phyloP scores from a whole-genome alignment of 805 yeast species.

The Yarrowia divulgata region DNA sequence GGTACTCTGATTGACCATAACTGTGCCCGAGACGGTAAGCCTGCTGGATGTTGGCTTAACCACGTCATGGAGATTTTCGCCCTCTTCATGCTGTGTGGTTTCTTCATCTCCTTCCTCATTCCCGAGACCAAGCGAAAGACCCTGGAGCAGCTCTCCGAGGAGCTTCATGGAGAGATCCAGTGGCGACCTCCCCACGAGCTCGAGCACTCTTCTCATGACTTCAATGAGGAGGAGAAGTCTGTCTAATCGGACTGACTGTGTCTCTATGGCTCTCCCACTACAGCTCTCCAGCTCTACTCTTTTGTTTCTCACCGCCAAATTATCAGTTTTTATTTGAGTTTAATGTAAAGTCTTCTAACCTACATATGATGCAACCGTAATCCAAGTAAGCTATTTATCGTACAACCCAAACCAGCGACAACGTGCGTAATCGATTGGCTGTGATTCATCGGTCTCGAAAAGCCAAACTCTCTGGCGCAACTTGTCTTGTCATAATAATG shows the following conservation, averaged over 20 bases:
- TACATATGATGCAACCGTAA: conserved; percentile 10
- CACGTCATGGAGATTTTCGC: conserved; percentile 96
- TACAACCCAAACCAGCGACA: background rate
- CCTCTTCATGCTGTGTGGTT: conserved; percentile 85
- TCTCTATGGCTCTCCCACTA: too few relatives aligned
- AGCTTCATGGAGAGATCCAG: conserved; percentile 73
- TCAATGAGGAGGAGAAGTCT: conserved; percentile 29
- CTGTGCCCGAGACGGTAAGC: conserved; percentile 63
- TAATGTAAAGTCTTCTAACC: conserved; percentile 33
- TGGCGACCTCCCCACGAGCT: conserved; percentile 20
- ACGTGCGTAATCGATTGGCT: conserved; percentile 34
- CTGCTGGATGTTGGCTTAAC: conserved; percentile 76
- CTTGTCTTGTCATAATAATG: background rate
- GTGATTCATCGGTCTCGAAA: background rate
- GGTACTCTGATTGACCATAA: conserved; percentile 80
- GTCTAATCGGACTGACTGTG: background rate
- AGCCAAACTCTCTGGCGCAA: background rate
- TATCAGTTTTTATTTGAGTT: conserved; percentile 19
- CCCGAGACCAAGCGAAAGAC: conserved; percentile 95
- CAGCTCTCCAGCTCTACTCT: background rate
- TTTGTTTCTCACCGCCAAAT: conserved; percentile 12
- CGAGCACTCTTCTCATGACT: conserved; percentile 30
- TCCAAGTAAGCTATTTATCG: background rate
- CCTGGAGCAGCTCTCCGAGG: conserved; percentile 81
- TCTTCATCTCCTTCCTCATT: conserved; percentile 66